Evolutionary conservation across 352 stramenopile genomes (phyloP).

Genomic region (Pelagophyceae sp.): DNA sequence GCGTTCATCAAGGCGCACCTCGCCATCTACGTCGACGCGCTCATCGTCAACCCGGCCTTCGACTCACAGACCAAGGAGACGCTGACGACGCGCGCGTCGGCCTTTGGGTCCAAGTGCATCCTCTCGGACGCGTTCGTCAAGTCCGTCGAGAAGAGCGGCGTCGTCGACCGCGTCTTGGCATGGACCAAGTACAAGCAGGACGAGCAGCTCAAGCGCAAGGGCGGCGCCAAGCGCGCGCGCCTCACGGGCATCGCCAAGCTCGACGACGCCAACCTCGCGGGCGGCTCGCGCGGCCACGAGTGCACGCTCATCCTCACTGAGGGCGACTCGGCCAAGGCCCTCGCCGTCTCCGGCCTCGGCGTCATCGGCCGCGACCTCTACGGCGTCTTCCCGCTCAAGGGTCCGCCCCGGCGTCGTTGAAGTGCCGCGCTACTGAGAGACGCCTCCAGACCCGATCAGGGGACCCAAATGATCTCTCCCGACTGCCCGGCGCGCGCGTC

Average conservation of each 20-base stretch:
- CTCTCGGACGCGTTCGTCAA: conserved; percentile 89
- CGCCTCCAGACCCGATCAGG: too few species aligned
- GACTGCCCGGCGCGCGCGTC: too few species aligned
- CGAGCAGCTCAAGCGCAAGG: conserved; percentile 80
- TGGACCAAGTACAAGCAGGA: conserved; percentile 86
- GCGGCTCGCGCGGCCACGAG: conserved; percentile 72
- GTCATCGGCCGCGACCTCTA: conserved; percentile 96
- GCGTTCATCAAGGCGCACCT: conserved; percentile 95
- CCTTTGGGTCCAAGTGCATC: conserved; percentile 74
- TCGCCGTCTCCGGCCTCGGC: conserved; percentile 94
- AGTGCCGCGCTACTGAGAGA: too few species aligned
- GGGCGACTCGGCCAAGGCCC: conserved; percentile 96
- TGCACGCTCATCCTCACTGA: conserved; percentile 97
- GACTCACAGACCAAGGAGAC: conserved; percentile 99
- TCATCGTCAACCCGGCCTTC: conserved; percentile 98
- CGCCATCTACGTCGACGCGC: conserved; percentile 93
- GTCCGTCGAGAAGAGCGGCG: conserved; percentile 79
- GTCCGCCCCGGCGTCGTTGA: too few species aligned
- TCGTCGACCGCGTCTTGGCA: conserved; percentile 84
- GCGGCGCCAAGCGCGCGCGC: conserved; percentile 56
- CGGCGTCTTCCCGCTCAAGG: conserved; percentile 95
- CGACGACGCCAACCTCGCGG: conserved; percentile 95
- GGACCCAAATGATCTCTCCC: too few species aligned
- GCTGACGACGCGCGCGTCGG: conserved; percentile 77
- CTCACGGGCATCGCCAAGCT: conserved; percentile 92